Evolutionary conservation across 129 eudicot genomes (phyloP).

Genomic region (Lactuca saligna): DNA sequence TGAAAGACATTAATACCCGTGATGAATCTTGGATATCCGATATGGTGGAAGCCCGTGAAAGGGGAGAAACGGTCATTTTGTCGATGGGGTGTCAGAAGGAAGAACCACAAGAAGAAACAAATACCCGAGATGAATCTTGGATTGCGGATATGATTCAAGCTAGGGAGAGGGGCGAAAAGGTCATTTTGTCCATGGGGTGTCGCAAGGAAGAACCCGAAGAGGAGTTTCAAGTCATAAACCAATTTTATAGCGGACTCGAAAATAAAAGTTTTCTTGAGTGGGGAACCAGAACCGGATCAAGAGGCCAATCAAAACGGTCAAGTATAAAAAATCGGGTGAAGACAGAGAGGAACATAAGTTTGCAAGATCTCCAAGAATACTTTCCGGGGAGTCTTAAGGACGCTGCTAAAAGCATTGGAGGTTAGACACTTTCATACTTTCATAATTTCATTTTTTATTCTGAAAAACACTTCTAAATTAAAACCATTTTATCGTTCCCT

Average conservation of each 20-base stretch:
- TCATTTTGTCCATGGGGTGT: constrained; percentile 46
- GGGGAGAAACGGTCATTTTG: neutral
- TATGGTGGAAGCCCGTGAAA: neutral
- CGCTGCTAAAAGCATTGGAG: constrained; percentile 69
- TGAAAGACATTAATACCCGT: neutral
- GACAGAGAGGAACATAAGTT: constrained; percentile 50
- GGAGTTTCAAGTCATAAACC: constrained; percentile 44
- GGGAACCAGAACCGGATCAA: constrained; percentile 27
- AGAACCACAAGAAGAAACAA: constrained; percentile 11
- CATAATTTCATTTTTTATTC: neutral
- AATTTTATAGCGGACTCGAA: constrained; percentile 30
- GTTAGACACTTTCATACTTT: constrained; percentile 39
- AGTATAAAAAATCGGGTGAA: constrained; percentile 40
- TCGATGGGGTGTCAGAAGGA: neutral
- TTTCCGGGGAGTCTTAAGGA: constrained; percentile 71
- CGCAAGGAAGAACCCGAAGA: constrained; percentile 61
- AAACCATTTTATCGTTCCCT: neutral
- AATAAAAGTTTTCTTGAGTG: constrained; percentile 29
- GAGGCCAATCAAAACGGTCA: constrained; percentile 20
- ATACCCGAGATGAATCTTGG: constrained; percentile 47
- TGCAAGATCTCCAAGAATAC: constrained; percentile 58
- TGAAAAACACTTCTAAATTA: neutral
- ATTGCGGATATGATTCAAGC: constrained; percentile 54
- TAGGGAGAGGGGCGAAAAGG: constrained; percentile 60
- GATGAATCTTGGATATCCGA: neutral